These are phyloP conservation scores for Pyrenophora teres DNA, from an alignment of 2,329 filamentous ascomycete species.

Conservation along the genomic window DNA sequence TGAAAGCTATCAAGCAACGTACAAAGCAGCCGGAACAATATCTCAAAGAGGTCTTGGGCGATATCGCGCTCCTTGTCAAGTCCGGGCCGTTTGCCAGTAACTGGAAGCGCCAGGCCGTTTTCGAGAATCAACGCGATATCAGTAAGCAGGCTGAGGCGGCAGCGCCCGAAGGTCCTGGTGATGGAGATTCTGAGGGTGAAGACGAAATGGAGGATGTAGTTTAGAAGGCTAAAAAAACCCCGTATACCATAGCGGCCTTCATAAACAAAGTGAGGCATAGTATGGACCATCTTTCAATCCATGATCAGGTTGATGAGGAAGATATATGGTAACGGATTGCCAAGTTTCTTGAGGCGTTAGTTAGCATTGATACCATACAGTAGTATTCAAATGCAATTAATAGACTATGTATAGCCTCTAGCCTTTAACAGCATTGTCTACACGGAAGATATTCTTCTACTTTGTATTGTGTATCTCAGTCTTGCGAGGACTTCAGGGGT, in stretches of 20 bases:
- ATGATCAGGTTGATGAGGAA: too few relatives aligned
- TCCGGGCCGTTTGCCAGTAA: conserved; percentile 83
- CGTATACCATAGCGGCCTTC: too few relatives aligned
- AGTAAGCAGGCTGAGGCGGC: conserved; percentile 38
- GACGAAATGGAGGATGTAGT: conserved; percentile 80
- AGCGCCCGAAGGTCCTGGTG: conserved; percentile 53
- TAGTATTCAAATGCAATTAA: neutral
- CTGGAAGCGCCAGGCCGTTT: conserved; percentile 79
- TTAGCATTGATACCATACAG: neutral
- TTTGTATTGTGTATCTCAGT: too few relatives aligned
- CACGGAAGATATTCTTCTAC: too few relatives aligned
- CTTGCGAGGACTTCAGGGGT: too few relatives aligned
- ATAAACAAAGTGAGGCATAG: too few relatives aligned
- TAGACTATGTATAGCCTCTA: too few relatives aligned
- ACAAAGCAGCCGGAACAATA: conserved; percentile 92
- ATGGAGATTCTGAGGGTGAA: conserved; percentile 68
- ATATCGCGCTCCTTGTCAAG: conserved; percentile 81
- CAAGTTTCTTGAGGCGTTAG: neutral
- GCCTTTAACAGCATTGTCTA: too few relatives aligned
- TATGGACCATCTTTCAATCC: too few relatives aligned
- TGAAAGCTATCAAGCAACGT: conserved; percentile 77
- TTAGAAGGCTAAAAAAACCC: conserved; percentile 8
- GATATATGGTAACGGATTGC: too few relatives aligned
- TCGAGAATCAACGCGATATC: conserved; percentile 52
- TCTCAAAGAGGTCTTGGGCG: conserved; percentile 80